Base-by-base conservation (phyloP, 306 rosid genomes). In the Ormosia emarginata region DNA sequence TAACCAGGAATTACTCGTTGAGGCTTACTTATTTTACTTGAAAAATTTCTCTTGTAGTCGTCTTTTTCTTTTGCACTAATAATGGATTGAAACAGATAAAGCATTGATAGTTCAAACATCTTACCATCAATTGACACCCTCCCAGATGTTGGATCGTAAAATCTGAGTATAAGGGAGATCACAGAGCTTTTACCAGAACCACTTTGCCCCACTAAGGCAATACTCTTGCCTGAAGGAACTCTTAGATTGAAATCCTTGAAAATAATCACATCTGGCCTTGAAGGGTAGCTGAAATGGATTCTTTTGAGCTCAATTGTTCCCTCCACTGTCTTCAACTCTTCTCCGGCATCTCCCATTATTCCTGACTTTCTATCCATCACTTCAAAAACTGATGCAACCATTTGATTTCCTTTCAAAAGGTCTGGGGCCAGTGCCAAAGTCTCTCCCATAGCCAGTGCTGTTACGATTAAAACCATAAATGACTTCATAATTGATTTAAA, bases 161-260 rank as follows among this genome's bases (percentile, higher is more conserved):
- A 95, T 71, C 98, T 86, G 89, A 95, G 94, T 63, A 93, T 87
- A 9, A 95, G 89, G 69, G 98, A 88, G 69, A 93, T 84, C 74
- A 95, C 92, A 36, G 99, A 95, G 94, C 99, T 95, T 90, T 95
- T 95, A n/a, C 99, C 99, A 15, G 99, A 93, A 29, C 99, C 99
- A 76, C 99, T 95, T 86, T 93, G 99, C 37, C 99, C 98, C 47
- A 92, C 98, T 34, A 95, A 80, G 24, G 99, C 99, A 79, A 93
- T 74, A 82, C 94, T 90, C 77, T 86, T 91, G 18, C 98, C 97
- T 29, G 93, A 80, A 47, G 88, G 90, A 67, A 95, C 94, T 84
- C 71, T 87, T 6, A 95, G 86, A 75, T 85, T 93, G 84, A 95
- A 95, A 83, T 93, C 98, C 88, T 82, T 89, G 84, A 93, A 95